Conservation (phyloP, 129 eudicot species). For the Ambrosia artemisiifolia region DNA sequence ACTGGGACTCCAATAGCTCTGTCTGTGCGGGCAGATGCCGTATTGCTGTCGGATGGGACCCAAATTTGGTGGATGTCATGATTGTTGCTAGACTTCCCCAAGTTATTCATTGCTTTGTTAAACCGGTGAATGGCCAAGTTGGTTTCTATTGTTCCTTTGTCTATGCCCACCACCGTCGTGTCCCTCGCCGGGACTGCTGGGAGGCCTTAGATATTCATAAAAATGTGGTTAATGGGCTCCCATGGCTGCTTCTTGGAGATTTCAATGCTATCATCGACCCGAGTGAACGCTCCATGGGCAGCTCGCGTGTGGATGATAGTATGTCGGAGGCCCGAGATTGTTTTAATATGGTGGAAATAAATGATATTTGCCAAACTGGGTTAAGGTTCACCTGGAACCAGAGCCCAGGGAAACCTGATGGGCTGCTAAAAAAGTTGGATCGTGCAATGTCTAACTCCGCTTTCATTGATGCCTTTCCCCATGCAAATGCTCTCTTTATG, state of each 20-base stretch:
- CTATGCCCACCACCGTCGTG: background rate
- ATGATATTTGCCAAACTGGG: too few relatives aligned
- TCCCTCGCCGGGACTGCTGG: background rate
- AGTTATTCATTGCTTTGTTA: background rate
- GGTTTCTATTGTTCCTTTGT: background rate
- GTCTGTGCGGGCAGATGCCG: background rate
- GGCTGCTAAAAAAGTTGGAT: background rate
- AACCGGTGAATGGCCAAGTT: background rate
- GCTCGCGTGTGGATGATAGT: background rate
- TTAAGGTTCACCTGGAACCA: too few relatives aligned
- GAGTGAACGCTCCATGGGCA: background rate
- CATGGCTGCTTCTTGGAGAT: background rate
- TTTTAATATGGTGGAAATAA: too few relatives aligned
- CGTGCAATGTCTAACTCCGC: background rate
- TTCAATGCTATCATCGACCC: background rate
- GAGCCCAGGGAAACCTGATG: too few relatives aligned
- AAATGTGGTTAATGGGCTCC: background rate
- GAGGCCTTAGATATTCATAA: background rate
- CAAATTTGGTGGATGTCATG: background rate
- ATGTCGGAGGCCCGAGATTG: background rate
- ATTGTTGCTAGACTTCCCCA: background rate
- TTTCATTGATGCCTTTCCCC: background rate
- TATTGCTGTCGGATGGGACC: background rate
- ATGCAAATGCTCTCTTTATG: background rate
- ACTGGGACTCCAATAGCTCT: background rate